phyloP scores from a whole-genome alignment of 2,329 filamentous ascomycete genomes.

The Neopestalotiopsis sp. region DNA sequence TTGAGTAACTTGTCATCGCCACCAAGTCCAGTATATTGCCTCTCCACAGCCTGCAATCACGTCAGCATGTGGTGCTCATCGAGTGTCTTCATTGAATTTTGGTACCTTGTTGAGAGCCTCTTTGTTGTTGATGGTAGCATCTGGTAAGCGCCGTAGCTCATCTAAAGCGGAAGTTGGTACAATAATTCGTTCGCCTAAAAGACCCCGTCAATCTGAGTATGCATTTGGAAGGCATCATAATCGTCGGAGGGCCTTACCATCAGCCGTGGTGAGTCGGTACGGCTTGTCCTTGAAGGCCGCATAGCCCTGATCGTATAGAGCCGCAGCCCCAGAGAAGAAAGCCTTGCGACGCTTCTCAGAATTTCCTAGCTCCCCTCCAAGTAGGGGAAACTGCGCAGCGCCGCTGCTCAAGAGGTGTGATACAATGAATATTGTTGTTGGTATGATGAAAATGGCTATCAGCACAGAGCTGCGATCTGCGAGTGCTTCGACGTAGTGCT shows the following conservation, averaged over 20 bases:
- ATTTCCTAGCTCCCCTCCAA: constrained; percentile 28
- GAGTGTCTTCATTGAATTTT: no score
- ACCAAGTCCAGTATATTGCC: constrained; percentile 24
- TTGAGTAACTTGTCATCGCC: constrained; percentile 24
- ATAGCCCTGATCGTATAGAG: constrained; percentile 32
- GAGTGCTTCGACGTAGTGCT: neutral
- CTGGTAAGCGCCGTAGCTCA: constrained; percentile 34
- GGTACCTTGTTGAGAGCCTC: constrained; percentile 13
- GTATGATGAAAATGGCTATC: neutral
- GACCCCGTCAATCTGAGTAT: neutral
- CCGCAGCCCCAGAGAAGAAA: constrained; percentile 25
- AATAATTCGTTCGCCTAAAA: constrained; percentile 34
- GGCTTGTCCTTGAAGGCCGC: constrained; percentile 28
- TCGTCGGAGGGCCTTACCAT: constrained; percentile 24
- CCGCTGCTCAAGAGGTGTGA: neutral
- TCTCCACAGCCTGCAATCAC: constrained; percentile 25
- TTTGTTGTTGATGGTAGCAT: constrained; percentile 33
- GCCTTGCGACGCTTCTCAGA: constrained; percentile 30
- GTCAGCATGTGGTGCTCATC: neutral
- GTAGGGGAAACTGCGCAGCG: constrained; percentile 24
- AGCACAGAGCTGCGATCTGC: neutral
- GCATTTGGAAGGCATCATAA: neutral
- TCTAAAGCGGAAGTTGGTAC: constrained; percentile 33
- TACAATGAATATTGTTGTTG: neutral
- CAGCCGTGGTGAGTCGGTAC: constrained; percentile 27